Evolutionary conservation across 371 early-diverging fungal species (phyloP), one percentile per base, ranked within the genome.

Genomic region (Rhizopus stolonifer): DNA sequence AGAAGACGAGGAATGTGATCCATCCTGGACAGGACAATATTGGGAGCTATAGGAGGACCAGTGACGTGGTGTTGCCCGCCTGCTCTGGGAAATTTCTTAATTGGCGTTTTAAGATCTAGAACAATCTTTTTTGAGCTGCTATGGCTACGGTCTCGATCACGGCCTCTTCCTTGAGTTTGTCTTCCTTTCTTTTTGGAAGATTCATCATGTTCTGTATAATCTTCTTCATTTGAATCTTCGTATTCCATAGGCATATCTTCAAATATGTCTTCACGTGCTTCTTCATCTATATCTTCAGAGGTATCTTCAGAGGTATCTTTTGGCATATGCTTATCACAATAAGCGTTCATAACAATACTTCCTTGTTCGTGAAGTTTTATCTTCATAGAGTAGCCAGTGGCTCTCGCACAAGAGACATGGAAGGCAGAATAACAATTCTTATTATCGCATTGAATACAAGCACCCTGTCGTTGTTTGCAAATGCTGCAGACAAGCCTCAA

Each of bases 401-500:
- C 80, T 13, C 91, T 81, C 1, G 96, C 99, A 55, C 99, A 99
- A 0, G 94, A 93, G 1, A 89, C 90, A 70, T 99, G 99, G 61
- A 94, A 98, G 0, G 96, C 90, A 1, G 83, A 77, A 60, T 85
- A 90, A 62, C 99, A 99, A 49, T 84, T 82, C 46, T 87, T 86
- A 49, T 90, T 87, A 50, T 85, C 81, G 72, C 99, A 99, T 69
- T 96, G 98, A 58, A 97, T 96, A 50, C 93, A 93, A 0, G 96
- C 97, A 4, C 99, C 99, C 48, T 74, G 74, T 17, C 78, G 74
- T 19, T 82, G 67, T 45, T 87, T 84, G 67, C 99, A 99, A 21
- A 97, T 79, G 46, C 81, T 87, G 66, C 99, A 99, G 10, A 76
- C 70, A 58, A 97, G 73, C 48, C 79, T 86, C 95, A 94, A 96